Base-by-base conservation (phyloP, 2,329 filamentous ascomycete genomes). In the Penicillium sp. region DNA sequence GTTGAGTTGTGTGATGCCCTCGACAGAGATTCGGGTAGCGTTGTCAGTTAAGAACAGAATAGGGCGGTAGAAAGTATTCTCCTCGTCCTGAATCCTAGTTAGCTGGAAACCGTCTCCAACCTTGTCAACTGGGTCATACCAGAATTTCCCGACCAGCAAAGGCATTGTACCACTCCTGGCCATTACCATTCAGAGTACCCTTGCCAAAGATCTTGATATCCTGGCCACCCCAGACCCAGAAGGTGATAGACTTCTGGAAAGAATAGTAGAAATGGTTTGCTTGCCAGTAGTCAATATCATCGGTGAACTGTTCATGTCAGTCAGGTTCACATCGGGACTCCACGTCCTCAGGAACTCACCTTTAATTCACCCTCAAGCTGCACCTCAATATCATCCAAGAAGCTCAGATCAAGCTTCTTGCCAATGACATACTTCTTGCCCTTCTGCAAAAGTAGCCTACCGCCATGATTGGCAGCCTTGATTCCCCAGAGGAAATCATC, bases 201-300 rank as follows among this genome's bases (percentile, higher is more conserved):
- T 75, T 71, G 36, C 82, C 82, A 48, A 75, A 80, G 56, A 85
- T 81, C 53, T 76, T 79, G 62, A 85, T 80, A 53, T 82, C 71
- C 53, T 79, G 75, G 10, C 82, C 81, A 47, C 81, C 80, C 80
- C 80, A 84, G 42, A 81, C 78, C 77, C 80, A 83, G 59, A 83
- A 84, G 48, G 80, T 80, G 47, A 83, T 78, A 3, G 76, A 80
- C 54, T 76, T 76, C 49, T 78, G 75, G 61, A 77, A 78, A 9
- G 67, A 66, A 45, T 77, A 75, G 52, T 73, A 77, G 61, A 77
- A 78, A 60, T 77, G 68, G 58, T 78, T 77, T 25, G 63, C 66
- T 64, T 77, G 73, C 74, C 74, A 77, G 59, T 76, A 77, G 4
- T 67, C 60, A 35, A 76, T 72, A 38, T 75, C 71, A 45, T 76